A percentile compares a stretch with the other conserved stretches of the same genome.
phyloP scores from a whole-genome alignment of 208 protist genomes.

The Crithidia thermophila region DNA sequence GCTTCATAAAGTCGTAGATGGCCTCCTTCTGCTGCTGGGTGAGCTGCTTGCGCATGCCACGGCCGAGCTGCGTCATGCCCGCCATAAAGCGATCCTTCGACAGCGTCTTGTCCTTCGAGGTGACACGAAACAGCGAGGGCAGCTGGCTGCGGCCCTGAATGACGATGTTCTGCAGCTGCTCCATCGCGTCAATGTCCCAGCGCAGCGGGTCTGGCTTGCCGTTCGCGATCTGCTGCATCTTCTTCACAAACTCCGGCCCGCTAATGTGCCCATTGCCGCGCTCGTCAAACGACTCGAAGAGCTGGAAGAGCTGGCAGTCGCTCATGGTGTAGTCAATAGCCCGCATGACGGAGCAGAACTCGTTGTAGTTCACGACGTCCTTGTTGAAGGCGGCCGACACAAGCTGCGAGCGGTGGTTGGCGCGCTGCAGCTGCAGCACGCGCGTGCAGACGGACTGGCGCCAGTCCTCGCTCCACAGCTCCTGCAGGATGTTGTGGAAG shows the following conservation, averaged over 20 bases:
- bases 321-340: constrained; percentile 86
- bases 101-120: constrained; percentile 52
- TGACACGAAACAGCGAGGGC: constrained; percentile 68
- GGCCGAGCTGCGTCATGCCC: constrained; percentile 70
- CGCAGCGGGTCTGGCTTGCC: constrained; percentile 62
- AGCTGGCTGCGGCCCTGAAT: constrained; percentile 84
- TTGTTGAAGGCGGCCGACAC: constrained; percentile 78
- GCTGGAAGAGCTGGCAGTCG: constrained; percentile 82
- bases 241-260: constrained; percentile 74
- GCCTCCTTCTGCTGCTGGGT: constrained; percentile 74
- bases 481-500: constrained; percentile 79
- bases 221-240: constrained; percentile 48
- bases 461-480: constrained; percentile 76
- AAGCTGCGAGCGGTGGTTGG: constrained; percentile 79
- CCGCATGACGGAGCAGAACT: constrained; percentile 88
- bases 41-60: constrained; percentile 82
- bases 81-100: constrained; percentile 67
- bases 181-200: constrained; percentile 85
- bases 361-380: constrained; percentile 78
- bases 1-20: constrained; percentile 72
- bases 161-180: constrained; percentile 87
- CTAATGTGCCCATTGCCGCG: constrained; percentile 60
- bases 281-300: constrained; percentile 80
- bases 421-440: constrained; percentile 78
- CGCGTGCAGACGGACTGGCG: constrained; percentile 57